These are phyloP conservation scores for Arthroderma uncinatum DNA, from an alignment of 2,329 filamentous ascomycete species.

Conservation along the genomic window DNA sequence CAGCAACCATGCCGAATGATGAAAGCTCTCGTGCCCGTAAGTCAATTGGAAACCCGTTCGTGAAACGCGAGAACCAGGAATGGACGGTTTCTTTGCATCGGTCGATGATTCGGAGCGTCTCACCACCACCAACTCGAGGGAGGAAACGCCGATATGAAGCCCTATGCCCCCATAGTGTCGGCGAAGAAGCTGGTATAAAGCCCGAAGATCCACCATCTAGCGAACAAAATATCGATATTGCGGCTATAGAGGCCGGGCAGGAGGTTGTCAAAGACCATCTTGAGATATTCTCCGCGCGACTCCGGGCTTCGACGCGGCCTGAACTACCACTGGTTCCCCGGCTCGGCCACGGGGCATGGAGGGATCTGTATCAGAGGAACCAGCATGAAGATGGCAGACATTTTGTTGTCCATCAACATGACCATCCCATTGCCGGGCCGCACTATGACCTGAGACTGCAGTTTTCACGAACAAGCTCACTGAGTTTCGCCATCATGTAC, in stretches of 20 bases:
- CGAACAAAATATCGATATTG: slow-evolving; percentile 19
- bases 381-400: slow-evolving; percentile 39
- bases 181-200: background rate
- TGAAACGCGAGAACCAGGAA: slow-evolving; percentile 6
- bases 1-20: background rate
- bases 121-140: slow-evolving; percentile 20
- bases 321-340: slow-evolving; percentile 19
- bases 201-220: background rate
- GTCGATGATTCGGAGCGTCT: slow-evolving; percentile 19
- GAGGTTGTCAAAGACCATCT: slow-evolving; percentile 40
- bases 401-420: slow-evolving; percentile 63
- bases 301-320: slow-evolving; percentile 24
- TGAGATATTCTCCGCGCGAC: slow-evolving; percentile 36
- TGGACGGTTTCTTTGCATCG: slow-evolving; percentile 6
- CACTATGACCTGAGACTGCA: slow-evolving; percentile 62
- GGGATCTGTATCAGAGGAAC: slow-evolving; percentile 39
- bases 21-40: background rate
- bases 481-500: slow-evolving; percentile 55
- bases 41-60: slow-evolving; percentile 4
- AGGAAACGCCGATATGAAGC: background rate
- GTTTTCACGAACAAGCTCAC: slow-evolving; percentile 55
- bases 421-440: slow-evolving; percentile 56
- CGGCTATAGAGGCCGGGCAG: slow-evolving; percentile 44
- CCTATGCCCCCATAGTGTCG: background rate
- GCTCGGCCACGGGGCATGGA: slow-evolving; percentile 35